Evolutionary conservation across 1,139 yeast genomes (phyloP), one percentile per base, ranked within the genome.

Genomic region (Yamadazyma siamensis): DNA sequence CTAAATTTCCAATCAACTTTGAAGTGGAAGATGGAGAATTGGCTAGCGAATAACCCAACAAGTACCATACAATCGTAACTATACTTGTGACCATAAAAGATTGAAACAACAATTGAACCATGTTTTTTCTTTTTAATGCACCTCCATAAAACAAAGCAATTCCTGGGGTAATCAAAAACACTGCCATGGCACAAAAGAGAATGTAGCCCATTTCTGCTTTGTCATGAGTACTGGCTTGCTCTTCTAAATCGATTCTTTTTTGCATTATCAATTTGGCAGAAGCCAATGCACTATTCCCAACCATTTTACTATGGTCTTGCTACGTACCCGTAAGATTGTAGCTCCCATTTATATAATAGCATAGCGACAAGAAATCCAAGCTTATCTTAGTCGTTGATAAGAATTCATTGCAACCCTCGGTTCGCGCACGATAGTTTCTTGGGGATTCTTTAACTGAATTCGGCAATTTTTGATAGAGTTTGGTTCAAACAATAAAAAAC

Each of bases 41-140:
- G 15, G 86, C 80, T 37, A 91, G 71, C 5, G 96, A 83, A 58
- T 84, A 89, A 33, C 97, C 97, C 94, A 96, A 84, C 65, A 87
- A 87, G 59, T 86, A 89, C 97, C 97, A 89, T 52, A 89, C 94
- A 69, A 88, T 84, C 1, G 83, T 65, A 7, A 88, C 76, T 16
- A 86, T 62, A 41, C 89, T 76, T 10, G 79, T 77, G 8, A 94
- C 87, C 85, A 86, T 87, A 54, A 88, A 65, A 7, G 95, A 79
- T 14, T 95, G 94, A 94, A 96, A 89, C 36, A 89, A 64, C 29
- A 89, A 67, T 13, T 96, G 84, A 35, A 88, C 66, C 11, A 96
- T 94, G 50, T 88, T 96, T 61, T 87, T 86, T 58, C 89, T 87
- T 56, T 96, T 77, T 10, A 95, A 80, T 40, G 87, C 64, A 44